Percentiles rank a stretch among this genome's conserved stretches.
phyloP scores from a whole-genome alignment of 2,329 filamentous ascomycete species.

The Beauveria australis region DNA sequence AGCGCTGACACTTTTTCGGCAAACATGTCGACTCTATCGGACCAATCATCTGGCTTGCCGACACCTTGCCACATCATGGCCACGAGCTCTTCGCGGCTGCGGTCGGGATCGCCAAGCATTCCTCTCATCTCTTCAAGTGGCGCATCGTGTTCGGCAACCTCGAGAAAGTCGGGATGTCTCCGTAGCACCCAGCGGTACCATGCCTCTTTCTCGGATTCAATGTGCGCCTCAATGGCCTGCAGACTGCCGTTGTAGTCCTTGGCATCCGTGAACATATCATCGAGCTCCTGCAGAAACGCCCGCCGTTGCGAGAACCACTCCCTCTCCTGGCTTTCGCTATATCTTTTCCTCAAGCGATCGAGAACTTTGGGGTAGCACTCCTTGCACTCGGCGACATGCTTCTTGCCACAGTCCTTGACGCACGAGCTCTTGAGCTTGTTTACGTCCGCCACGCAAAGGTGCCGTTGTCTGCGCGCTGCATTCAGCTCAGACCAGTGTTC shows the following conservation, averaged over 20 bases:
- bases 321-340: conserved; percentile 24
- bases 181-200: conserved; percentile 43
- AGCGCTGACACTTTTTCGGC: conserved; percentile 24
- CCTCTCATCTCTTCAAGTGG: conserved; percentile 25
- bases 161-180: conserved; percentile 30
- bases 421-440: conserved; percentile 36
- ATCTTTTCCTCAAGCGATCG: conserved; percentile 33
- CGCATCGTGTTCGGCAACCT: conserved; percentile 21
- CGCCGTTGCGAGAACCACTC: conserved; percentile 47
- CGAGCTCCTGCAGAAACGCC: conserved; percentile 42
- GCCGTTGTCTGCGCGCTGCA: conserved; percentile 23
- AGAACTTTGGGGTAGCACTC: conserved; percentile 41
- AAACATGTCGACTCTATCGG: conserved; percentile 25
- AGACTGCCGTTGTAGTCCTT: conserved; percentile 35
- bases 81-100: conserved; percentile 29
- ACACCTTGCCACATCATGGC: conserved; percentile 28
- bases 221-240: conserved; percentile 38
- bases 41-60: conserved; percentile 26
- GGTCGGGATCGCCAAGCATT: conserved; percentile 30
- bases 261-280: conserved; percentile 39
- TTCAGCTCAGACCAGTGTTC: conserved; percentile 33
- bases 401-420: conserved; percentile 32
- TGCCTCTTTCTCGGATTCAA: conserved; percentile 42
- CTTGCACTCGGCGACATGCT: conserved; percentile 36
- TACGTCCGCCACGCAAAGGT: conserved; percentile 33